Conservation (phyloP, 1,284 basidiomycete genomes). For the Mycosarcoma maydis region DNA sequence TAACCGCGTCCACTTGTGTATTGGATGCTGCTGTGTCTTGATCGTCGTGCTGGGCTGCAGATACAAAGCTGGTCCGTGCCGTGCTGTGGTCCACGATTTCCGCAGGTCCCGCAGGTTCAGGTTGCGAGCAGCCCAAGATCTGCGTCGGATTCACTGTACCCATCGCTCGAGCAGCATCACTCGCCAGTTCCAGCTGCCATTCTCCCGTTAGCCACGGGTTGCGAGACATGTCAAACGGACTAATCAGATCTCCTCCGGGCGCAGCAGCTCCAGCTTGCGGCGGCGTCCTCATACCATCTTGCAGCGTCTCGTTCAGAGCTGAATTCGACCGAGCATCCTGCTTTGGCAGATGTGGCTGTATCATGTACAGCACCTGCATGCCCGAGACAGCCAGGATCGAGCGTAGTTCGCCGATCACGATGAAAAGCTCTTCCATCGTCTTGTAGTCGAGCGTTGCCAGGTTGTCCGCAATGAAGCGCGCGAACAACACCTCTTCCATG, state of each 20-base stretch:
- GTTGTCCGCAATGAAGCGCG: conserved; percentile 92
- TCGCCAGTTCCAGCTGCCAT: conserved; percentile 34
- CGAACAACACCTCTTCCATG: conserved; percentile 72
- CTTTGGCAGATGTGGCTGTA: conserved; percentile 37
- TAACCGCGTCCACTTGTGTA: conserved; percentile 15
- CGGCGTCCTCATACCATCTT: conserved; percentile 23
- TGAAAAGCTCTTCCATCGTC: conserved; percentile 88
- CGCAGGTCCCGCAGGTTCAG: background rate
- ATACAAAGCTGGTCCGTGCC: background rate
- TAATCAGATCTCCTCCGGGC: conserved; percentile 17
- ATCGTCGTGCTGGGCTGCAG: conserved; percentile 11
- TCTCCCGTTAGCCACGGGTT: conserved; percentile 41
- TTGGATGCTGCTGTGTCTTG: conserved; percentile 4
- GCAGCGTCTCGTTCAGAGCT: background rate
- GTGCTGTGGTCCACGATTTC: no score
- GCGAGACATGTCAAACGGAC: conserved; percentile 28
- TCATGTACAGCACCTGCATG: conserved; percentile 73
- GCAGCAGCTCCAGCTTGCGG: conserved; percentile 9
- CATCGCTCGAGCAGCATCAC: conserved; percentile 9
- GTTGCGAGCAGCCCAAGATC: conserved; percentile 12
- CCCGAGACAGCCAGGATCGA: conserved; percentile 83
- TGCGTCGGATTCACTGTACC: conserved; percentile 26
- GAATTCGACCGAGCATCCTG: conserved; percentile 9
- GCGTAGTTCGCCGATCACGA: conserved; percentile 83
- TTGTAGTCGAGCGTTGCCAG: conserved; percentile 91